Base-by-base conservation (phyloP, 441 rosid species). In the Bruguiera hainesii region DNA sequence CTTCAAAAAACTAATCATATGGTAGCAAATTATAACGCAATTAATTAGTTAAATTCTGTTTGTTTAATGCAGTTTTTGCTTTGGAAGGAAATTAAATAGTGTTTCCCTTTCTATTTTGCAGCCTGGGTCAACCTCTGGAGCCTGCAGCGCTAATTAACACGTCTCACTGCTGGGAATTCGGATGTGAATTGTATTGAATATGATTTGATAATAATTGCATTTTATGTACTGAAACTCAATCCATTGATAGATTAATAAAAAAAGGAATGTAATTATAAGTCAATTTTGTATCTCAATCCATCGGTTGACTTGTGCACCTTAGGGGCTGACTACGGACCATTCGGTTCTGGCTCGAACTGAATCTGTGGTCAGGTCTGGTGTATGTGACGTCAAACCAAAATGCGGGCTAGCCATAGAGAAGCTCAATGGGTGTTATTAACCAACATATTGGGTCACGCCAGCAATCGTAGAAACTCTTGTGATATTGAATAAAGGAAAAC, bases 121-220 rank as follows among this genome's bases (percentile, higher is more conserved):
- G 85, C 61, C 77, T n/a, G 80, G 84, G 63, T 83, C 85, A 46
- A 76, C 80, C 42, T 76, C 87, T 25, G 72, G 73, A 61, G 78
- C 79, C 7, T 85, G 87, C 72, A 67, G 76, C 61, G 31, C 72
- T 55, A 19, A 35, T 18, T 30, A 11, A 61, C 28, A 61, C 5
- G 5, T 52, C 70, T 60, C 60, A 66, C 35, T 67, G 58, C 66
- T 60, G 28, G 26, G 26, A 53, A 3, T 53, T 20, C 28, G 4
- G 5, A 6, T 21, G 15, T 52, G 26, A 53, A 53, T 20, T 53
- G 9, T 53, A 26, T 20, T n/a, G 25, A 52, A 52, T 52, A 19
- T 11, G 21, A 52, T 20, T 20, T 20, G 25, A 7, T 52, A n/a
- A 5, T 8, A 0, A 8, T 7, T 18, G 3, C n/a, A 52, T 52